phyloP scores from a whole-genome alignment of 2,329 filamentous ascomycete species.

The Ciborinia camelliae region DNA sequence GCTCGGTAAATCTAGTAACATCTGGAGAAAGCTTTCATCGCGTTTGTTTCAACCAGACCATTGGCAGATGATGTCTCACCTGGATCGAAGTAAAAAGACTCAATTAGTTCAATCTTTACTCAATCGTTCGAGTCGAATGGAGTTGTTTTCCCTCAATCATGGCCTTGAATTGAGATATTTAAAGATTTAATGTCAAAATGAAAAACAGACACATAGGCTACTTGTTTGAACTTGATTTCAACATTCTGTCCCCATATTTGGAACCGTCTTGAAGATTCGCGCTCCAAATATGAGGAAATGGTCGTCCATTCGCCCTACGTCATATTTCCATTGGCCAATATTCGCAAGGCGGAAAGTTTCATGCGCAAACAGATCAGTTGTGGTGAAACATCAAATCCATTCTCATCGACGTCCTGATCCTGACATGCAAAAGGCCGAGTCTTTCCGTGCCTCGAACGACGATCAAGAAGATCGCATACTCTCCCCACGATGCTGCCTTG shows the following conservation, averaged over 20 bases:
- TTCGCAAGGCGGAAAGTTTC: slow-evolving; percentile 6
- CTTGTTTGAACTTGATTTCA: background rate
- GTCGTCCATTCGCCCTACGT: background rate
- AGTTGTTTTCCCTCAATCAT: background rate
- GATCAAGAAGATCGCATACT: slow-evolving; percentile 7
- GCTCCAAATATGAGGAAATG: background rate
- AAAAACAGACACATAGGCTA: background rate
- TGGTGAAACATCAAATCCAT: slow-evolving; percentile 12
- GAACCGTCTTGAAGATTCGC: background rate
- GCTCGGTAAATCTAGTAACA: background rate
- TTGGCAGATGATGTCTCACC: background rate
- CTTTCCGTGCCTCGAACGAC: slow-evolving; percentile 4
- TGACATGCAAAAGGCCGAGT: slow-evolving; percentile 2
- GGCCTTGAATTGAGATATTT: background rate
- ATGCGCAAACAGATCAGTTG: slow-evolving; percentile 9
- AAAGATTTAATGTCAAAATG: too few species aligned
- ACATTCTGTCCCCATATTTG: background rate
- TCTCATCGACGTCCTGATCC: slow-evolving; percentile 3
- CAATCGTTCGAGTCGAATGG: background rate
- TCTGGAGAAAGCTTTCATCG: background rate
- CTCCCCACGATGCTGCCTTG: slow-evolving; percentile 2
- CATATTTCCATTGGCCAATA: slow-evolving; percentile 4
- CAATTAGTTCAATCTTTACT: background rate
- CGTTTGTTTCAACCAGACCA: background rate
- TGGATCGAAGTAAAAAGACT: background rate